Percentiles rank a stretch among this genome's conserved stretches.
These are phyloP conservation scores for Pulveroboletus sp. DNA, from an alignment of 768 basidiomycete genomes.

Conservation along the genomic window DNA sequence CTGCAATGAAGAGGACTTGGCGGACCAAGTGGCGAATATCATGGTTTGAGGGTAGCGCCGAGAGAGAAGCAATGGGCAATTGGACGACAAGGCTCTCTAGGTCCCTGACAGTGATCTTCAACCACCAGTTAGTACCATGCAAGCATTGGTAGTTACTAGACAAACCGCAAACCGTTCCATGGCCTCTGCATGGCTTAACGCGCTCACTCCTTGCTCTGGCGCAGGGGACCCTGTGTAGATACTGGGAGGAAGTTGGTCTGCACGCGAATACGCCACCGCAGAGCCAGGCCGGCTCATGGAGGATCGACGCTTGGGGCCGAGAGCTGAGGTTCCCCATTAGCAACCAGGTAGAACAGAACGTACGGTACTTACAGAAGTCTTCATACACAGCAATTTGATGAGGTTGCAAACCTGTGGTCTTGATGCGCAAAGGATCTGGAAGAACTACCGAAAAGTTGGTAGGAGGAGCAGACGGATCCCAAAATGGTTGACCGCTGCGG, in stretches of 20 bases:
- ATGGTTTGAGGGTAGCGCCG: slow-evolving; percentile 74
- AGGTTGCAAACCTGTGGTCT: slow-evolving; percentile 74
- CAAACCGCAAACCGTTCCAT: slow-evolving; percentile 85
- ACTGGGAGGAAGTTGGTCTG: slow-evolving; percentile 39
- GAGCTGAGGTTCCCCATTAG: slow-evolving; percentile 32
- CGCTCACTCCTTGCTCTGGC: slow-evolving; percentile 48
- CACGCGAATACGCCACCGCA: slow-evolving; percentile 60
- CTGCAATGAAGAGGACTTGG: slow-evolving; percentile 80
- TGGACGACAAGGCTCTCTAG: slow-evolving; percentile 79
- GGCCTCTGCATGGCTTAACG: slow-evolving; percentile 72
- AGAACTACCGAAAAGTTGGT: slow-evolving; percentile 69
- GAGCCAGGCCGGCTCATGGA: slow-evolving; percentile 68
- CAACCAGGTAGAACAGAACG: slow-evolving; percentile 4
- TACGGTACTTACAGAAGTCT: slow-evolving; percentile 69
- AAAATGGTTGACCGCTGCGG: slow-evolving; percentile 75
- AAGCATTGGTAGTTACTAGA: slow-evolving; percentile 4
- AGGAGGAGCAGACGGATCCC: slow-evolving; percentile 76
- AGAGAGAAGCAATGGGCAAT: slow-evolving; percentile 67
- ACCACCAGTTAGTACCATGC: slow-evolving; percentile 2
- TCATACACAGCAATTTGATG: slow-evolving; percentile 91
- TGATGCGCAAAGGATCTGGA: slow-evolving; percentile 88
- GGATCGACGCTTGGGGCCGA: slow-evolving; percentile 56
- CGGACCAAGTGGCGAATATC: slow-evolving; percentile 84
- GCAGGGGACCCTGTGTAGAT: slow-evolving; percentile 63
- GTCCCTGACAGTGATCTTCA: slow-evolving; percentile 44